Evolutionary conservation across 805 yeast species (phyloP), one percentile per base, ranked within the genome.

Genomic region (Metschnikowia shivogae): DNA sequence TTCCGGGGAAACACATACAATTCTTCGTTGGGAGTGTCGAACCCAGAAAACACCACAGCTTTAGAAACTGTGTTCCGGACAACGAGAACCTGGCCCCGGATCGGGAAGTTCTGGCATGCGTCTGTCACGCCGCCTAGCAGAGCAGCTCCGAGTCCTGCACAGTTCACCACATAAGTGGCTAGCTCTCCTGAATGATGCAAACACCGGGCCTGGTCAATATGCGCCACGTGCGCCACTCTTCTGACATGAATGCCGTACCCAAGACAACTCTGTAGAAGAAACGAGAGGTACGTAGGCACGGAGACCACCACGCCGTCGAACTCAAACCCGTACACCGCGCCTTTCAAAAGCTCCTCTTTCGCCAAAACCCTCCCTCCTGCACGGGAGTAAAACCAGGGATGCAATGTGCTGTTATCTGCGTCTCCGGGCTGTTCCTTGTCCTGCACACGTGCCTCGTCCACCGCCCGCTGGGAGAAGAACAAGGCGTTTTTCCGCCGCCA

Each of bases 1-100:
- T 77, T 78, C 45, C 89, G 63, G n/a, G 89, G 89, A 71, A 83
- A 77, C 30, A 79, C 65, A 56, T 83, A 82, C 24, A 82, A 63
- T 39, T 65, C 57, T 52, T 84, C 89, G 34, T 62, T 57, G 0
- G 58, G 60, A 39, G 51, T 55, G 1, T 58, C 70, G 41, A 64
- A 64, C 0, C 69, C 67, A 26, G 51, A 59, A 51, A 66, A 76
- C 64, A 51, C 56, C 57, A 50, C 63, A 58, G 47, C 64, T 39
- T 43, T 46, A 13, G 52, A 46, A 2, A 61, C 47, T 36, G 63
- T 69, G 56, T 80, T 81, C 33, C 75, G 65, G 8, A 78, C 76
- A 26, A 77, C 70, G 8, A 80, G 57, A 9, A 78, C 77, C 54
- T 81, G 86, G 0, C 88, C 89, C 49, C 76, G 67, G n/a, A 81